Base-by-base conservation (phyloP, 345 rosid species). In the Passiflora organensis region DNA sequence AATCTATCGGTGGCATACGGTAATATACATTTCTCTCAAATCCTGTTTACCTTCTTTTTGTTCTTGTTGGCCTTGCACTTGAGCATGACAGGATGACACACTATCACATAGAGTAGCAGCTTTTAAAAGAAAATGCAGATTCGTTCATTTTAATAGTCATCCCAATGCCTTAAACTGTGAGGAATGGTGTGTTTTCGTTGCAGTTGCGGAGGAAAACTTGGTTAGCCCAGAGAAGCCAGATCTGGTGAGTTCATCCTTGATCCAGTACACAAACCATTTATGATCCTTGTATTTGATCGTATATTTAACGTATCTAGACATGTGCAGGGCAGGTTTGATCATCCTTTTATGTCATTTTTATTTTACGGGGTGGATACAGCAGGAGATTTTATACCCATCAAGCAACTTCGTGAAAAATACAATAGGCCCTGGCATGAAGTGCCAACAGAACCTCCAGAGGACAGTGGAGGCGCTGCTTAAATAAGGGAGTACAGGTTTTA, bases 311-410 rank as follows among this genome's bases (percentile, higher is more conserved):
- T 38, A 20, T 24, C 39, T 34, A 32, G 59, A 32, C 44, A 59
- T 67, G 24, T 72, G 70, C 95, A 87, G 97, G 90, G 68, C 65
- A 75, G 88, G 76, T 85, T 82, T 32, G 98, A 91, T 60, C 98
- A 91, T 81, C 96, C 96, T 13, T 86, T 84, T 65, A 28, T 80
- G 17, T 86, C 96, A 16, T 80, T 88, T 41, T 70, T 91, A 51
- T 91, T 84, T 69, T 91, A 91, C 12, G 96, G 98, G 47, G 67
- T 73, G 52, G 96, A 91, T 68, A 50, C 78, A 16, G 87, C 89
- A 14, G 96, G 94, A 62, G 98, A 91, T 71, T 91, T 84, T 80
- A 86, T 91, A 70, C 95, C 96, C 4, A 77, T 86, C 73, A 83
- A 84, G 78, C 98, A 91, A 65, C 80, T 88, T 19, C 90, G 93